Conservation (phyloP, 306 rosid species). For the Sesbania bispinosa region DNA sequence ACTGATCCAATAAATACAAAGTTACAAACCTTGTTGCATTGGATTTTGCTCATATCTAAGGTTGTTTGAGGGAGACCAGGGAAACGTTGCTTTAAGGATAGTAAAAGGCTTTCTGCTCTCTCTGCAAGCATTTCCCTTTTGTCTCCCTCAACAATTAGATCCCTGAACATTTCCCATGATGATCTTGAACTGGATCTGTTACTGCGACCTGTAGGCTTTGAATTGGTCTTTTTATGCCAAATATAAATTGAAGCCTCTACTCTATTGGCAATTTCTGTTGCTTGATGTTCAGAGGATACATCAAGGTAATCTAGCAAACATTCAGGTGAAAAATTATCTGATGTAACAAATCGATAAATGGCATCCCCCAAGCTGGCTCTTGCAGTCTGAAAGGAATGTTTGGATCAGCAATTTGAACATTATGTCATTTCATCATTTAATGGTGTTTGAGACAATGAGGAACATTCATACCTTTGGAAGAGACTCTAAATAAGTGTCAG, state of each 20-base stretch:
- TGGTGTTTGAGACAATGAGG: not conserved
- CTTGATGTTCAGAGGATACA: slow-evolving; percentile 85
- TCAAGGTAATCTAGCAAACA: slow-evolving; percentile 69
- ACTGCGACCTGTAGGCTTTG: slow-evolving; percentile 39
- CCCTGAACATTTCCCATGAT: slow-evolving; percentile 95
- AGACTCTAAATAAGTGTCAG: slow-evolving; percentile 68
- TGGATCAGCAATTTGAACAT: slow-evolving; percentile 5
- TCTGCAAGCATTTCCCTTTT: slow-evolving; percentile 75
- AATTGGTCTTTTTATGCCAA: slow-evolving; percentile 55
- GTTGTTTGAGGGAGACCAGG: slow-evolving; percentile 88
- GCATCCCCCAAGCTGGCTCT: slow-evolving; percentile 81
- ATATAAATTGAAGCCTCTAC: slow-evolving; percentile 71
- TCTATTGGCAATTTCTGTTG: slow-evolving; percentile 75
- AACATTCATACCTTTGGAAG: slow-evolving; percentile 75
- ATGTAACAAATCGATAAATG: slow-evolving; percentile 59
- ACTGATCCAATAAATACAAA: too few species aligned
- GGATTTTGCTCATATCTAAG: slow-evolving; percentile 82
- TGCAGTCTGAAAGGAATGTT: slow-evolving; percentile 61
- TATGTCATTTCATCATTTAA: not conserved
- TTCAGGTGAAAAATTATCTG: slow-evolving; percentile 75
- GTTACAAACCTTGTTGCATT: slow-evolving; percentile 78
- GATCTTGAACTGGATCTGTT: slow-evolving; percentile 54
- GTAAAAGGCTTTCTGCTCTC: slow-evolving; percentile 70
- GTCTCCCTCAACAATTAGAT: slow-evolving; percentile 79
- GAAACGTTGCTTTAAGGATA: slow-evolving; percentile 74